These are phyloP conservation scores for Mycena floridula DNA, from an alignment of 768 basidiomycete species.

Conservation along the genomic window DNA sequence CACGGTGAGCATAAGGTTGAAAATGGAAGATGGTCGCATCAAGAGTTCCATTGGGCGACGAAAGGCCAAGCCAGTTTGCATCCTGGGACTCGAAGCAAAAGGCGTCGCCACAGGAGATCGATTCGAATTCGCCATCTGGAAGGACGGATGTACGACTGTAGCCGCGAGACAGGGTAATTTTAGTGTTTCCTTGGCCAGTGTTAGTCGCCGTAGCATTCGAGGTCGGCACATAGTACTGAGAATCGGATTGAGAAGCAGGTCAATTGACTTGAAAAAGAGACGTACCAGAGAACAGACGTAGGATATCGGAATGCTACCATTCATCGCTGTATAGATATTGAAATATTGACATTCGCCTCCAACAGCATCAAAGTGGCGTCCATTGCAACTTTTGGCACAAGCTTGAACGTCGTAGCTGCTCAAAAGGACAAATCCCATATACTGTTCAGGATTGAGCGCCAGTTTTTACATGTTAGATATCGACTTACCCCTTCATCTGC, in stretches of 20 bases:
- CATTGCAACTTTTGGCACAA: slow-evolving; percentile 40
- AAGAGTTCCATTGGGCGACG: not conserved
- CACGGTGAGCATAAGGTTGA: slow-evolving; percentile 8
- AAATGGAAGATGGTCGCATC: slow-evolving; percentile 12
- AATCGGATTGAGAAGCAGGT: not conserved
- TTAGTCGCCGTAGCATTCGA: slow-evolving; percentile 41
- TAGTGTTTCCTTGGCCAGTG: slow-evolving; percentile 36
- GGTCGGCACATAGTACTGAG: slow-evolving; percentile 37
- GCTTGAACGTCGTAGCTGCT: slow-evolving; percentile 40
- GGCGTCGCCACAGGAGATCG: slow-evolving; percentile 5
- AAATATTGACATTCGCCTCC: slow-evolving; percentile 46
- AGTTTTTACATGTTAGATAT: not conserved
- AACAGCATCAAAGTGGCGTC: slow-evolving; percentile 29
- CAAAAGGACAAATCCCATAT: slow-evolving; percentile 47
- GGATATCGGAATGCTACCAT: slow-evolving; percentile 35
- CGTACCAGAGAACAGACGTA: slow-evolving; percentile 46
- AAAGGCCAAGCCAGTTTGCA: slow-evolving; percentile 10
- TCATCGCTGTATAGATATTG: slow-evolving; percentile 48
- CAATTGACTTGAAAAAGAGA: not conserved
- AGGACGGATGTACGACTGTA: slow-evolving; percentile 33
- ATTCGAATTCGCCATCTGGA: slow-evolving; percentile 36
- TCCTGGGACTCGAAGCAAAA: slow-evolving; percentile 9
- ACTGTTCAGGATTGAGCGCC: slow-evolving; percentile 18
- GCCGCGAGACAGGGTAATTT: slow-evolving; percentile 40
- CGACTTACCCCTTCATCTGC: not conserved